A percentile compares a stretch with the other conserved stretches of the same genome.
Evolutionary conservation across 768 basidiomycete species (phyloP).

Genomic region (Amanita fuliginea): DNA sequence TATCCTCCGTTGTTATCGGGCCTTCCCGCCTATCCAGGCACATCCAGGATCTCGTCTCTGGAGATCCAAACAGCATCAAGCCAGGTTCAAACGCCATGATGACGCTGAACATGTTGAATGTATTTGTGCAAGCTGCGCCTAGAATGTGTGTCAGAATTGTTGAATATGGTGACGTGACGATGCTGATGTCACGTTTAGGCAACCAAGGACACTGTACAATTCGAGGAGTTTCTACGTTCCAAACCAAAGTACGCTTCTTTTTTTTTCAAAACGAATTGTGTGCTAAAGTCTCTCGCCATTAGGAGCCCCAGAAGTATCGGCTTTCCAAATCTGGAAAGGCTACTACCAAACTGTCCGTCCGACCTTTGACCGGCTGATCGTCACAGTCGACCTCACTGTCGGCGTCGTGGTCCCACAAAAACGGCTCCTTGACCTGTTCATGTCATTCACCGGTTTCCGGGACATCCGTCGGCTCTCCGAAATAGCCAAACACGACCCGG

Average conservation of each 20-base stretch:
- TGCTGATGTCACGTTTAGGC: background rate
- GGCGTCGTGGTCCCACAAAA: background rate
- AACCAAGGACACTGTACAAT: conserved; percentile 2
- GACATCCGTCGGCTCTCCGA: background rate
- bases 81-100: background rate
- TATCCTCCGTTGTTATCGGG: background rate
- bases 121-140: conserved; percentile 3
- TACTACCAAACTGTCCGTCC: conserved; percentile 6
- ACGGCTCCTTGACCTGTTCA: background rate
- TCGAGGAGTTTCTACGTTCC: conserved; percentile 1
- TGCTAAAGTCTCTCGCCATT: background rate
- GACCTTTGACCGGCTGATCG: background rate
- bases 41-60: background rate
- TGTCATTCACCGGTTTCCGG: background rate
- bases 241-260: background rate
- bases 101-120: conserved; percentile 5
- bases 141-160: background rate
- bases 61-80: background rate
- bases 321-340: conserved; percentile 3
- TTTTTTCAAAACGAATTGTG: no score
- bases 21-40: background rate
- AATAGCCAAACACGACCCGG: background rate
- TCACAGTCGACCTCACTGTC: background rate
- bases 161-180: no score
- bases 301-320: background rate